phyloP scores from a whole-genome alignment of 2,329 filamentous ascomycete genomes.

The Exophiala dermatitidis region DNA sequence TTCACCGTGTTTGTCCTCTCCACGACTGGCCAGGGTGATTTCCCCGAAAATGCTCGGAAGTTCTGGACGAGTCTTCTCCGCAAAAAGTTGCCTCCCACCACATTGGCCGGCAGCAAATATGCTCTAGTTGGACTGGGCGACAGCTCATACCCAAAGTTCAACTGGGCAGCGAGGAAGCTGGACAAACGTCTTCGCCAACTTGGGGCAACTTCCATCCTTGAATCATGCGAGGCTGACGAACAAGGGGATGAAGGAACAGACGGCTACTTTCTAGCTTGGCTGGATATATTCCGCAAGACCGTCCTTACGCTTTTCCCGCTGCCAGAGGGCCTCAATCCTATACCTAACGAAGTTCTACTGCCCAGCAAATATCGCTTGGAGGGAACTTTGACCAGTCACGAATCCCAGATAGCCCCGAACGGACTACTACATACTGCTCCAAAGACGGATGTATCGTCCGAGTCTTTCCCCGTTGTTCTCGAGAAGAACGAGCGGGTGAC shows the following conservation, averaged over 20 bases:
- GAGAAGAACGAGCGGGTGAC: conserved; percentile 66
- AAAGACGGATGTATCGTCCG: conserved; percentile 50
- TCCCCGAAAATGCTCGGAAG: conserved; percentile 70
- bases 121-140: conserved; percentile 88
- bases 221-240: conserved; percentile 81
- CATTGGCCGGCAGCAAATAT: conserved; percentile 63
- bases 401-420: conserved; percentile 5
- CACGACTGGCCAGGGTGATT: conserved; percentile 89
- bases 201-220: conserved; percentile 68
- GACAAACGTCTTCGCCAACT: conserved; percentile 77
- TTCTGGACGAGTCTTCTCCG: conserved; percentile 84
- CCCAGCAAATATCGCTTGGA: conserved; percentile 17
- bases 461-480: conserved; percentile 52
- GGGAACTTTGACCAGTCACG: background rate
- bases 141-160: conserved; percentile 92
- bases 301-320: conserved; percentile 64
- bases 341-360: conserved; percentile 18
- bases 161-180: conserved; percentile 85
- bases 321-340: conserved; percentile 48
- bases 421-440: conserved; percentile 27
- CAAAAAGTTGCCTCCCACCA: conserved; percentile 65
- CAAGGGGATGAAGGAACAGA: conserved; percentile 87
- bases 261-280: conserved; percentile 74
- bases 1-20: conserved; percentile 67
- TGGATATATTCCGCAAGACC: conserved; percentile 57